These are phyloP conservation scores for Phytophthora macrochlamydospora DNA, from an alignment of 352 stramenopile species.

Conservation along the genomic window DNA sequence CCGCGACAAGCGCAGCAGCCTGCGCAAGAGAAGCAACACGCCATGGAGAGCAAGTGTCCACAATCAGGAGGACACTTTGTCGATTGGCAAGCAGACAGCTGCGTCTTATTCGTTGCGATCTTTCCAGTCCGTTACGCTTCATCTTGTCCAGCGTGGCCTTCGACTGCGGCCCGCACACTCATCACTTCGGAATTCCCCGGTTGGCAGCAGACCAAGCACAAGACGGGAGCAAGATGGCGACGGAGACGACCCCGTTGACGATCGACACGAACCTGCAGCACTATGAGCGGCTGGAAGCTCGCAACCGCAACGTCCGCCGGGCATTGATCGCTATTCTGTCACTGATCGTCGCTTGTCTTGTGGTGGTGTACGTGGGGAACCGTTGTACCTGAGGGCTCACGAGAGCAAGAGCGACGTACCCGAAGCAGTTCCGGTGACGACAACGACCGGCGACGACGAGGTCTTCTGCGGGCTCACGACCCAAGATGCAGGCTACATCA, in stretches of 20 bases:
- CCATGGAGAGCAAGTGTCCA: constrained; percentile 10
- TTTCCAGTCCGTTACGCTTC: constrained; percentile 15
- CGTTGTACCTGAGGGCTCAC: constrained; percentile 9
- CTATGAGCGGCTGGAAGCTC: constrained; percentile 24
- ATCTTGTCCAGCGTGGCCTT: constrained; percentile 6
- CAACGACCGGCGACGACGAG: constrained; percentile 10
- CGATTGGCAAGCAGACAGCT: constrained; percentile 28
- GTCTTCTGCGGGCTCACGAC: constrained; percentile 62
- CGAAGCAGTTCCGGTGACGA: constrained; percentile 16
- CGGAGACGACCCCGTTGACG: constrained; percentile 32
- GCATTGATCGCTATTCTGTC: constrained; percentile 20
- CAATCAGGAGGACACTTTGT: constrained; percentile 18
- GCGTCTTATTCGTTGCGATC: constrained; percentile 12
- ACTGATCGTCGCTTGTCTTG: constrained; percentile 21
- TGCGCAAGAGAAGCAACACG: constrained; percentile 18
- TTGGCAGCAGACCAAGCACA: not conserved
- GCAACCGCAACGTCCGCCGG: constrained; percentile 27
- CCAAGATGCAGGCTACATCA: constrained; percentile 62
- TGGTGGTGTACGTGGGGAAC: constrained; percentile 27
- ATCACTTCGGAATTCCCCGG: constrained; percentile 13
- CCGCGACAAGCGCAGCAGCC: constrained; percentile 4
- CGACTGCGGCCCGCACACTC: constrained; percentile 4
- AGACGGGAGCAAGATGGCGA: constrained; percentile 15
- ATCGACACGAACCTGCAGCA: constrained; percentile 19
- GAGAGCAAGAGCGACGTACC: not conserved